Conservation (phyloP, 208 protist genomes). For the Leishmania gerbilli region DNA sequence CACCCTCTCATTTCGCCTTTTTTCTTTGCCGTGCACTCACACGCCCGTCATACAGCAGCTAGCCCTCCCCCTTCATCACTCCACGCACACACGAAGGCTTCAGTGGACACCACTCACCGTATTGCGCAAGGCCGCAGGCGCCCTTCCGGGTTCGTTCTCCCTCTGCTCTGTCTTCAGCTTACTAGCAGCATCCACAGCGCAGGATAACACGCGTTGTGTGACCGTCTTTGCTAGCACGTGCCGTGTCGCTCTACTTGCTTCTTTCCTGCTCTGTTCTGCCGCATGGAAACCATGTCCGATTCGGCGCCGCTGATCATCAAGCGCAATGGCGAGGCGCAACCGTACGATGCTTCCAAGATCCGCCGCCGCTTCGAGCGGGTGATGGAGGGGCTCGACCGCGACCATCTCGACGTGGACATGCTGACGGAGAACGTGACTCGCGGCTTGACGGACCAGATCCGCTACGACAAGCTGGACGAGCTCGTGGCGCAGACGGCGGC, state of each 20-base stretch:
- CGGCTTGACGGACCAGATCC: slow-evolving; percentile 90
- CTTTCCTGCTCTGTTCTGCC: too few relatives aligned
- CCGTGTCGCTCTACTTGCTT: not conserved
- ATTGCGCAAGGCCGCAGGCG: not conserved
- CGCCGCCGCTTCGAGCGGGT: slow-evolving; percentile 49
- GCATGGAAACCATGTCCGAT: slow-evolving; percentile 24
- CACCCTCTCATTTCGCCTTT: not conserved
- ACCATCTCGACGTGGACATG: slow-evolving; percentile 66
- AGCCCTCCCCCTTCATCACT: not conserved
- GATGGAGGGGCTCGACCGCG: slow-evolving; percentile 46
- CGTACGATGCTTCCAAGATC: slow-evolving; percentile 67
- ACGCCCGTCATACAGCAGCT: not conserved
- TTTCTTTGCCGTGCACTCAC: not conserved
- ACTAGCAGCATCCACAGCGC: not conserved
- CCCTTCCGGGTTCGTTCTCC: not conserved
- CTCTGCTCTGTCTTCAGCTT: not conserved
- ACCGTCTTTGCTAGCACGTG: not conserved
- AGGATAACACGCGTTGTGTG: not conserved
- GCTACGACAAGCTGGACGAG: slow-evolving; percentile 93
- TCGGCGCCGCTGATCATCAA: slow-evolving; percentile 50
- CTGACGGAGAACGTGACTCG: slow-evolving; percentile 89
- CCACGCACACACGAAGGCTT: not conserved
- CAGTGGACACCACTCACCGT: not conserved
- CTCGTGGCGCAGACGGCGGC: slow-evolving; percentile 97
- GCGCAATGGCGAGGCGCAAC: slow-evolving; percentile 59